Percentiles rank a stretch among this genome's conserved stretches.
These are phyloP conservation scores for Nicotiana tomentosiformis DNA, from an alignment of 257 asterid genomes.

Conservation along the genomic window DNA sequence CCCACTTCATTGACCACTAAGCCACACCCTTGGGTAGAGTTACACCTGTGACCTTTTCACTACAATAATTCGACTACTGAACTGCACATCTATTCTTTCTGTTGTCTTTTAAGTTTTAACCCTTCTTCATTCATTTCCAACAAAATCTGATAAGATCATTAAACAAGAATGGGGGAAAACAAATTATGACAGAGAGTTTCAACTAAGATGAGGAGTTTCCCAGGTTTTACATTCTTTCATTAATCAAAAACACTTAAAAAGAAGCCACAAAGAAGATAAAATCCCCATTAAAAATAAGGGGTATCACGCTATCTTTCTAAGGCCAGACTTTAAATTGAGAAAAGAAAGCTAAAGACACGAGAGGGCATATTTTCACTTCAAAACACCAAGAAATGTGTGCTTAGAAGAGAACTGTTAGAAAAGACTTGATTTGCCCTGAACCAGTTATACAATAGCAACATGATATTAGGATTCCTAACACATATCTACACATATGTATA, in stretches of 20 bases:
- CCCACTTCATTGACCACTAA: too few relatives aligned
- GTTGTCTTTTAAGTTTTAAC: too few relatives aligned
- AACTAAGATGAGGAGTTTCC: not conserved
- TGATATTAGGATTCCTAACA: not conserved
- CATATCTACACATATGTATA: not conserved
- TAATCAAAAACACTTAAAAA: not conserved
- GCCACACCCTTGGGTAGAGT: too few relatives aligned
- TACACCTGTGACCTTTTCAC: not conserved
- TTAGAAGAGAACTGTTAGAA: not conserved
- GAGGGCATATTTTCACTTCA: not conserved
- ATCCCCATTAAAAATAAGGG: not conserved
- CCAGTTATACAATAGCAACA: not conserved
- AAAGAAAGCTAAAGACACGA: not conserved
- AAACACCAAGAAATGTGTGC: not conserved
- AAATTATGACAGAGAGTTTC: too few relatives aligned
- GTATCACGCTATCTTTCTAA: not conserved
- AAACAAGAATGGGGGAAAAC: not conserved
- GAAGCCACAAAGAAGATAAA: not conserved
- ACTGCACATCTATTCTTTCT: not conserved
- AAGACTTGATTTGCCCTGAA: not conserved
- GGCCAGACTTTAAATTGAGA: not conserved
- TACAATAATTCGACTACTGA: not conserved
- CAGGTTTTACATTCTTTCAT: not conserved
- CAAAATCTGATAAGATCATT: not conserved
- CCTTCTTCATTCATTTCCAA: not conserved